These are phyloP conservation scores for Saccharomyces paradoxus DNA, from an alignment of 805 yeast genomes.

Conservation along the genomic window DNA sequence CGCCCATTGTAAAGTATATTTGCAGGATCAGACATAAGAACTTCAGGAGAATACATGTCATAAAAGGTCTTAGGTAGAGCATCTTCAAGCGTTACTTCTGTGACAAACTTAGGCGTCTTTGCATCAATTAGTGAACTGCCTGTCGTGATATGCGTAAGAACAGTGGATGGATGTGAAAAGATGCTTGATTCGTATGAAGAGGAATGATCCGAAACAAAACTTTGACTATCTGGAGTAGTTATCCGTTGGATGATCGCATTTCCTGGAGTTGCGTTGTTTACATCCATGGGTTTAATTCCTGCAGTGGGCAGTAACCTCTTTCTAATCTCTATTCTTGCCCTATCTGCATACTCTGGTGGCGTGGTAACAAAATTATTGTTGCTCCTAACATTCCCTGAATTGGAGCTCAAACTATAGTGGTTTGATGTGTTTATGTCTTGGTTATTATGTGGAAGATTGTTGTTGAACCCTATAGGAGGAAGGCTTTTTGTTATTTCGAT, in stretches of 20 bases:
- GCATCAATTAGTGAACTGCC: slow-evolving; percentile 6
- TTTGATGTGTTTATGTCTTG: background rate
- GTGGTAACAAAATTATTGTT: slow-evolving; percentile 25
- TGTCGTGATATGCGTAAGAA: slow-evolving; percentile 11
- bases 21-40: slow-evolving; percentile 36
- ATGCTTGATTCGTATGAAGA: slow-evolving; percentile 22
- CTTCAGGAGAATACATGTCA: slow-evolving; percentile 53
- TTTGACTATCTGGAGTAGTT: slow-evolving; percentile 7
- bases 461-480: background rate
- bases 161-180: slow-evolving; percentile 22
- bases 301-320: slow-evolving; percentile 18
- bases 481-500: background rate
- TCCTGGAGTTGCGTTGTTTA: background rate
- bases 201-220: slow-evolving; percentile 16
- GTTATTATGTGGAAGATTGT: background rate
- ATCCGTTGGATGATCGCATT: background rate
- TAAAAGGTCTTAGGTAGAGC: slow-evolving; percentile 45
- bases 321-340: slow-evolving; percentile 31
- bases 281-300: background rate
- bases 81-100: slow-evolving; percentile 34
- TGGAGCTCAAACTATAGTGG: background rate
- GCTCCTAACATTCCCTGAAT: slow-evolving; percentile 1
- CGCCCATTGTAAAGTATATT: slow-evolving; percentile 45
- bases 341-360: slow-evolving; percentile 29
- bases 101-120: slow-evolving; percentile 10